phyloP scores from a whole-genome alignment of 805 yeast genomes.

The Wickerhamomyces chambardii region DNA sequence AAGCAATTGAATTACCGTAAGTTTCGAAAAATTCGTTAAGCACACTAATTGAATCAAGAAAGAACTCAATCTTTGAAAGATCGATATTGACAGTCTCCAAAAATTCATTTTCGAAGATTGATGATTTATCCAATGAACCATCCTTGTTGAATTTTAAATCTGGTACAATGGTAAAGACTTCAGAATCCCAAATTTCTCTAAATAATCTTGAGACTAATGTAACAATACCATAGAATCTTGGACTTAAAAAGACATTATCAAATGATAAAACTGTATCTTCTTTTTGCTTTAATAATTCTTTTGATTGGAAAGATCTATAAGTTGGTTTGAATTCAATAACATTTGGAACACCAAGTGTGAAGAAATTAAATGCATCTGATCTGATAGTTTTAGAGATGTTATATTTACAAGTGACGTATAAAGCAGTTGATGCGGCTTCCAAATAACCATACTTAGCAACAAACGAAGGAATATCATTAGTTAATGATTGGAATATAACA shows the following conservation, averaged over 20 bases:
- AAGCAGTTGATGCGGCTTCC: slow-evolving; percentile 85
- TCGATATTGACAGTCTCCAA: slow-evolving; percentile 28
- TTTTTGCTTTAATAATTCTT: slow-evolving; percentile 4
- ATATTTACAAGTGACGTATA: slow-evolving; percentile 74
- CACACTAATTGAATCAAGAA: slow-evolving; percentile 61
- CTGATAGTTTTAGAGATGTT: slow-evolving; percentile 45
- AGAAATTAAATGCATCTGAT: slow-evolving; percentile 32
- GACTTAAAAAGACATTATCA: slow-evolving; percentile 81
- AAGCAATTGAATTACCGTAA: slow-evolving; percentile 53
- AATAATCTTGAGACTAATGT: slow-evolving; percentile 71
- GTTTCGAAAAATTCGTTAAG: slow-evolving; percentile 62
- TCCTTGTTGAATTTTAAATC: slow-evolving; percentile 23
- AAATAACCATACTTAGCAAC: slow-evolving; percentile 74
- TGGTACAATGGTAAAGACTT: slow-evolving; percentile 41
- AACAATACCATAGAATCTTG: slow-evolving; percentile 84
- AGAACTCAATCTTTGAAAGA: slow-evolving; percentile 51
- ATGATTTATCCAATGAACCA: slow-evolving; percentile 18
- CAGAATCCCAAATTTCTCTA: slow-evolving; percentile 69
- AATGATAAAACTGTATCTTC: slow-evolving; percentile 24
- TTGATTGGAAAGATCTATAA: slow-evolving; percentile 17
- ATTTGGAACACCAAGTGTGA: slow-evolving; percentile 32
- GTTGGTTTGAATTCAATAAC: slow-evolving; percentile 32
- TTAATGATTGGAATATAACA: slow-evolving; percentile 59
- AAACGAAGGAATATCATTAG: slow-evolving; percentile 63
- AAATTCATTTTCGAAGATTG: slow-evolving; percentile 31